phyloP scores from a whole-genome alignment of 495 filamentous ascomycete species.

The Tuber umbilicatum region DNA sequence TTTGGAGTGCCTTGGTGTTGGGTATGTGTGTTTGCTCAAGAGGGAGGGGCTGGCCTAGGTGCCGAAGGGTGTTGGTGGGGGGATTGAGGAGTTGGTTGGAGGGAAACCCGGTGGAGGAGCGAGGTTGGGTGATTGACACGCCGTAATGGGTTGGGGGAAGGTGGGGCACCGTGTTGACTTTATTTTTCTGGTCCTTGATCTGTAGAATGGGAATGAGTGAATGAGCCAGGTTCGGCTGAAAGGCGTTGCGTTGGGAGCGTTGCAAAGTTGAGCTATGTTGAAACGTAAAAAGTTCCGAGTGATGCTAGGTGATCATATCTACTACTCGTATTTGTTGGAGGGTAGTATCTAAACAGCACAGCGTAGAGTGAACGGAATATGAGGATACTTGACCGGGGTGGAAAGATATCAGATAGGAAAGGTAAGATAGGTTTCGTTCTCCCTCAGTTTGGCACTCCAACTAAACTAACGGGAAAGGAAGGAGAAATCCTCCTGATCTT shows the following conservation, averaged over 20 bases:
- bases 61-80: conserved; percentile 9
- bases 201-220: background rate
- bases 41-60: conserved; percentile 18
- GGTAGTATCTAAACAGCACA: too few species aligned
- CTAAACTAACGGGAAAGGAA: too few species aligned
- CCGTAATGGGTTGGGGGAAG: background rate
- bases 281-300: background rate
- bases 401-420: too few species aligned
- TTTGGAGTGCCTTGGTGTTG: conserved; percentile 14
- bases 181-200: background rate
- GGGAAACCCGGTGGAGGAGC: background rate
- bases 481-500: too few species aligned
- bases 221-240: background rate
- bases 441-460: too few species aligned
- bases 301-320: background rate
- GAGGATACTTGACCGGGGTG: too few species aligned
- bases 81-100: background rate
- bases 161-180: conserved; percentile 12
- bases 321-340: too few species aligned
- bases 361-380: too few species aligned
- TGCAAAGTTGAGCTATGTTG: background rate
- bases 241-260: background rate
- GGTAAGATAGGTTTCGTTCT: too few species aligned
- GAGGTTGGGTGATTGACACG: conserved; percentile 6
- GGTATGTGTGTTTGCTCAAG: too few species aligned